Evolutionary conservation across 768 basidiomycete species (phyloP).

Genomic region (Thelephora aurantiotincta): DNA sequence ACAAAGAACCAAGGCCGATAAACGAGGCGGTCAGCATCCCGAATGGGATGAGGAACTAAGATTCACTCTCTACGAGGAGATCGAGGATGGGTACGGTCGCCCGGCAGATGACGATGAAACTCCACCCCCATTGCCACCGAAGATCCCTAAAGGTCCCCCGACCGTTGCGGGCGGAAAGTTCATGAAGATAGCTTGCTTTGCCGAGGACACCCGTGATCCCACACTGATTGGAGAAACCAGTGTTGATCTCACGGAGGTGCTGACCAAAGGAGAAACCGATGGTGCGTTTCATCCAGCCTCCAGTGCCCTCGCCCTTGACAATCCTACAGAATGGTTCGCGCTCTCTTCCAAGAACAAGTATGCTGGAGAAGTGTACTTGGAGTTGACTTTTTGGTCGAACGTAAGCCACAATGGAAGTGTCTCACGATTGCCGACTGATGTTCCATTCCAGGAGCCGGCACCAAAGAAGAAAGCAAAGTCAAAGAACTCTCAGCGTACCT

Average conservation of each 20-base stretch:
- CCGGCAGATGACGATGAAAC: conserved; percentile 22
- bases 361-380: conserved; percentile 89
- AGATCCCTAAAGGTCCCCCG: conserved; percentile 25
- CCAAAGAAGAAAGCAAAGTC: conserved; percentile 51
- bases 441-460: conserved; percentile 46
- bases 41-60: conserved; percentile 99
- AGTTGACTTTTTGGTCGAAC: conserved; percentile 95
- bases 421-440: conserved; percentile 1
- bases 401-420: conserved; percentile 29
- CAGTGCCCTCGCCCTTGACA: conserved; percentile 6
- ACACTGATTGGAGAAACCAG: conserved; percentile 87
- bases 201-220: conserved; percentile 91
- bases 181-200: conserved; percentile 80
- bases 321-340: conserved; percentile 77
- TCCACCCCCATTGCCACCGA: conserved; percentile 62
- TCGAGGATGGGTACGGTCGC: conserved; percentile 21
- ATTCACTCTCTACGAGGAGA: conserved; percentile 77
- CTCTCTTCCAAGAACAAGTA: conserved; percentile 86
- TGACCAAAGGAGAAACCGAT: conserved; percentile 94
- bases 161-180: conserved; percentile 57
- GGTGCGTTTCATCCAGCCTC: conserved; percentile 36
- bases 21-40: conserved; percentile 94
- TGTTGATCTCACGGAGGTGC: conserved; percentile 78
- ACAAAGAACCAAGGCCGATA: conserved; percentile 83
- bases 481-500: conserved; percentile 25